A percentile compares a stretch with the other conserved stretches of the same genome.
These are phyloP conservation scores for Cladosporium sp. DNA, from an alignment of 2,329 filamentous ascomycete genomes.

Conservation along the genomic window DNA sequence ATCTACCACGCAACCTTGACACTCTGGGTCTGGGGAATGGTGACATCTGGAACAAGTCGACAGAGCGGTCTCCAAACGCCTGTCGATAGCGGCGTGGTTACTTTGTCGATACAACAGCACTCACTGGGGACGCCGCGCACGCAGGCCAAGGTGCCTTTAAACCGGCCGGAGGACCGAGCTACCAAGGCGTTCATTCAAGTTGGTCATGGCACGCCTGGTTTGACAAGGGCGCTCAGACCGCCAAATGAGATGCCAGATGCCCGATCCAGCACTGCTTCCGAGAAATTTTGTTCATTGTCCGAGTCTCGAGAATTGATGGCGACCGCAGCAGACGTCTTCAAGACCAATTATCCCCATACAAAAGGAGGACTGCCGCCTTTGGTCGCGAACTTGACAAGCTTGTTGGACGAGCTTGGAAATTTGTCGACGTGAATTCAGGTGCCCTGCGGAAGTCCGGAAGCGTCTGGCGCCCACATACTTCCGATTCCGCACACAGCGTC, in stretches of 20 bases:
- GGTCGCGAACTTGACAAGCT: constrained; percentile 57
- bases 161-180: constrained; percentile 47
- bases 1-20: constrained; percentile 61
- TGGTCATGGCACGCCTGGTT: constrained; percentile 48
- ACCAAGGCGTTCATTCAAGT: constrained; percentile 53
- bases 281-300: constrained; percentile 36
- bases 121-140: not conserved
- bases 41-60: constrained; percentile 38
- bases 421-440: not conserved
- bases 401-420: constrained; percentile 50
- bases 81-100: not conserved
- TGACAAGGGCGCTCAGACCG: constrained; percentile 38
- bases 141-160: constrained; percentile 33
- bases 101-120: not conserved
- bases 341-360: constrained; percentile 39
- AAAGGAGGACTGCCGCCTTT: constrained; percentile 44
- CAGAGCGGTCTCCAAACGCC: constrained; percentile 18
- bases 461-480: not conserved
- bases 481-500: not conserved
- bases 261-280: not conserved
- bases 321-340: constrained; percentile 50
- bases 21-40: constrained; percentile 58
- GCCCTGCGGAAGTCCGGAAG: not conserved
- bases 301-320: constrained; percentile 54
- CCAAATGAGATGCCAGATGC: constrained; percentile 16